Evolutionary conservation across 208 protist genomes (phyloP).

Genomic region (Trypanosoma scelopori): DNA sequence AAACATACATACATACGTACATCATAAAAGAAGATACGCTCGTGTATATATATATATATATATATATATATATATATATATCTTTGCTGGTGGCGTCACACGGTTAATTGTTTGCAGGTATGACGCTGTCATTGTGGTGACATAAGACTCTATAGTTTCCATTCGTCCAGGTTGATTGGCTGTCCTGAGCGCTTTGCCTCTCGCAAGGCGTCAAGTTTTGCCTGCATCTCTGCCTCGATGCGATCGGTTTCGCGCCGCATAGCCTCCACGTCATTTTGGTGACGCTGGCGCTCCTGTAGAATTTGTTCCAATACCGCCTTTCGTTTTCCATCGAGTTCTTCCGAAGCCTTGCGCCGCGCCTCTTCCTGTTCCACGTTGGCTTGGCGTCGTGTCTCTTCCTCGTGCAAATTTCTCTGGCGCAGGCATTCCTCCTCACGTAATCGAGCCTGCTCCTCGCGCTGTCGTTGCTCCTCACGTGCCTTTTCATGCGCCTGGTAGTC

Average conservation of each 20-base stretch:
- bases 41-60: not conserved
- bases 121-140: not conserved
- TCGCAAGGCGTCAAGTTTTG: constrained; percentile 85
- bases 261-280: constrained; percentile 69
- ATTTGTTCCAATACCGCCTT: constrained; percentile 63
- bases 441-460: constrained; percentile 40
- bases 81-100: too few species aligned
- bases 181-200: constrained; percentile 73
- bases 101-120: not conserved
- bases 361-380: constrained; percentile 48
- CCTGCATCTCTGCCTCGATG: constrained; percentile 85
- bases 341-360: constrained; percentile 43
- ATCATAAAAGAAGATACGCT: too few species aligned
- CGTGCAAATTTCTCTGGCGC: constrained; percentile 27
- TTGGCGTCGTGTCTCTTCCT: constrained; percentile 44
- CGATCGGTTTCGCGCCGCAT: constrained; percentile 85
- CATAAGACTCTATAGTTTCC: constrained; percentile 53
- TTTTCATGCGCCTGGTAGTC: constrained; percentile 44
- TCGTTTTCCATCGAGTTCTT: constrained; percentile 63
- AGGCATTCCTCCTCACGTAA: constrained; percentile 45
- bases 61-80: too few species aligned
- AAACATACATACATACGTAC: constrained; percentile 12
- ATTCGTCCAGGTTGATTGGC: constrained; percentile 82
- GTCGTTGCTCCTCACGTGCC: constrained; percentile 31
- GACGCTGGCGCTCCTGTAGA: constrained; percentile 55